phyloP scores from a whole-genome alignment of 176 grass and related monocot species.

The Triticum urartu region DNA sequence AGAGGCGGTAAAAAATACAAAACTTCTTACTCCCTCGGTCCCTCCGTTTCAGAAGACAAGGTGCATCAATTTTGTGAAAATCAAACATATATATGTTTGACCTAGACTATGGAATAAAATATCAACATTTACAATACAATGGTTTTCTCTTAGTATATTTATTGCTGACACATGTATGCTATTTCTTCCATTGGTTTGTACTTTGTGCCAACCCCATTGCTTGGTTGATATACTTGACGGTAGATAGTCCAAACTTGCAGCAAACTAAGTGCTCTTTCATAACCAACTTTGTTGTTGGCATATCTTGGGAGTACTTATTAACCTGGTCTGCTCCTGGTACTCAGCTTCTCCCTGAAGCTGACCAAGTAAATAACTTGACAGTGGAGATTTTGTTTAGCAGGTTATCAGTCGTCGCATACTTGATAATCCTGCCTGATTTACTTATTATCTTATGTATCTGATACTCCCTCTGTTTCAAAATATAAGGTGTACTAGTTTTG shows the following conservation, averaged over 20 bases:
- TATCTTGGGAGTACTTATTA: neutral
- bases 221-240: neutral
- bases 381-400: neutral
- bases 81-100: no score
- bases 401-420: neutral
- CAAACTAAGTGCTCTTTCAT: neutral
- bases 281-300: neutral
- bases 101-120: no score
- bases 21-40: neutral
- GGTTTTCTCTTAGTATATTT: neutral
- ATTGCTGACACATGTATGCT: neutral
- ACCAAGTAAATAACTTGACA: constrained; percentile 6
- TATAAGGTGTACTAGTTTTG: no score
- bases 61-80: no score
- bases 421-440: neutral
- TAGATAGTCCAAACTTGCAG: neutral
- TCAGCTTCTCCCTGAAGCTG: constrained; percentile 5
- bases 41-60: no score
- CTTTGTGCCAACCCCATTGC: neutral
- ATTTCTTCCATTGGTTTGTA: constrained; percentile 9
- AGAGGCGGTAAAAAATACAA: constrained; percentile 9
- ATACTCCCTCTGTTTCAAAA: no score
- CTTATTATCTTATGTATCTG: neutral
- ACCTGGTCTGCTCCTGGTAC: neutral
- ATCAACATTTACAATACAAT: neutral